Percentiles rank a stretch among this genome's conserved stretches.
These are phyloP conservation scores for Musa beccarii DNA, from an alignment of 176 grass and related monocot species.

Conservation along the genomic window DNA sequence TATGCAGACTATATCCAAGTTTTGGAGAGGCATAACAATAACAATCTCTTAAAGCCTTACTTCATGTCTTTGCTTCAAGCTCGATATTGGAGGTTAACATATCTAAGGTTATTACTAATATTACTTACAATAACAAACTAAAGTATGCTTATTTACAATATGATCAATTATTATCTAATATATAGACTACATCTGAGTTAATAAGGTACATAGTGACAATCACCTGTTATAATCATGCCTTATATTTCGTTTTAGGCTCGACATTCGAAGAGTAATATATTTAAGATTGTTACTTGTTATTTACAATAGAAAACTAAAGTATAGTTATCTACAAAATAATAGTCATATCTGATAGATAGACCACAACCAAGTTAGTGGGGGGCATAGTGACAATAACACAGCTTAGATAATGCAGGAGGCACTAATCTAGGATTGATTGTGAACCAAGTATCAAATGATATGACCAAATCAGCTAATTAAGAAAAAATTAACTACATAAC, in stretches of 20 bases:
- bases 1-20: too few relatives aligned
- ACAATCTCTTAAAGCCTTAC: too few relatives aligned
- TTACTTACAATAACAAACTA: not conserved
- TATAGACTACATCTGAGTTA: not conserved
- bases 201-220: not conserved
- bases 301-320: too few relatives aligned
- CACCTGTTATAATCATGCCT: too few relatives aligned
- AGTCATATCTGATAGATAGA: too few relatives aligned
- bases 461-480: not conserved
- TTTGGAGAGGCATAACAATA: too few relatives aligned
- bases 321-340: too few relatives aligned
- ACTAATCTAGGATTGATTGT: not conserved
- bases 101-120: not conserved
- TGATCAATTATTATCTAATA: constrained; percentile 10
- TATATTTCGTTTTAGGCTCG: too few relatives aligned
- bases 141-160: not conserved
- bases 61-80: not conserved
- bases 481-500: not conserved
- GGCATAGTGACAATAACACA: not conserved
- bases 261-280: too few relatives aligned
- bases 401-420: not conserved
- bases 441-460: not conserved
- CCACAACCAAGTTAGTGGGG: not conserved
- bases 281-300: too few relatives aligned
- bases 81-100: not conserved